These are phyloP conservation scores for Macrophomina pseudophaseolina DNA, from an alignment of 2,329 filamentous ascomycete genomes.

Conservation along the genomic window DNA sequence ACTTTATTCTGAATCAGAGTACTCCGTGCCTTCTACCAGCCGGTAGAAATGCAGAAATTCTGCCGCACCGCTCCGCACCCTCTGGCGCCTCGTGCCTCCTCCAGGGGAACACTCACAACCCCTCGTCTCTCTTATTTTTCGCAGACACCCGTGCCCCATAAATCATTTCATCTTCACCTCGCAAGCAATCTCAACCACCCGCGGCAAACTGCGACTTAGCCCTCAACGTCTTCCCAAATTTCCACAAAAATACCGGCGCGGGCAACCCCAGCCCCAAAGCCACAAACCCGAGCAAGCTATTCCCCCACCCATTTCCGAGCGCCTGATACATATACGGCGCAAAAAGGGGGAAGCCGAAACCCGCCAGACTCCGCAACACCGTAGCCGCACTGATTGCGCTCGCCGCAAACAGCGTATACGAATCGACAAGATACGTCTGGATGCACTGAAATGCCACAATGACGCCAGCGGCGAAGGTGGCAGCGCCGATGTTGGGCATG, in stretches of 20 bases:
- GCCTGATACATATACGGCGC: slow-evolving; percentile 47
- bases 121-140: too few species aligned
- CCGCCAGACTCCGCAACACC: slow-evolving; percentile 50
- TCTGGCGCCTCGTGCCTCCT: too few species aligned
- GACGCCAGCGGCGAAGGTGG: slow-evolving; percentile 54
- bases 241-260: slow-evolving; percentile 59
- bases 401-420: slow-evolving; percentile 53
- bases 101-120: background rate
- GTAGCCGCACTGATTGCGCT: slow-evolving; percentile 52
- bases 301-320: slow-evolving; percentile 51
- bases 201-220: slow-evolving; percentile 56
- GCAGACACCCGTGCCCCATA: background rate
- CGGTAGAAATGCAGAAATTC: slow-evolving; percentile 3
- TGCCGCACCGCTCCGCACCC: too few species aligned
- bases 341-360: slow-evolving; percentile 52
- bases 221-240: slow-evolving; percentile 54
- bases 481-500: slow-evolving; percentile 59
- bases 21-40: background rate
- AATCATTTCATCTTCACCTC: background rate
- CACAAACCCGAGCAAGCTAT: slow-evolving; percentile 45
- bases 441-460: slow-evolving; percentile 53
- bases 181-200: slow-evolving; percentile 31
- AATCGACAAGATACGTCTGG: slow-evolving; percentile 53
- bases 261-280: slow-evolving; percentile 48
- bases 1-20: background rate